These are phyloP conservation scores for Stygiomarasmius scandens DNA, from an alignment of 1,284 basidiomycete species.

Conservation along the genomic window DNA sequence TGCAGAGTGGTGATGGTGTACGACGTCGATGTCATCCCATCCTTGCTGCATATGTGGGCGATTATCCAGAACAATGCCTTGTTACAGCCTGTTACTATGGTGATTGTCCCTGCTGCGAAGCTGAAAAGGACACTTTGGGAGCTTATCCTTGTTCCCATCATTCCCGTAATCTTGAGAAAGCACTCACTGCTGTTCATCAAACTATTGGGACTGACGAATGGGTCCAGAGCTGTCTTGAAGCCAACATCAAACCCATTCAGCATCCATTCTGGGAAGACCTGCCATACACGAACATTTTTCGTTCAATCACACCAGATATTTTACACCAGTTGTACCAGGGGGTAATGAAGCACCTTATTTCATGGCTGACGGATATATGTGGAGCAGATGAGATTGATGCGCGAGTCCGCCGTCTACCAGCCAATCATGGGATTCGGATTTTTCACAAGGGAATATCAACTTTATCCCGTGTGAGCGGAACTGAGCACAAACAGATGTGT, in stretches of 20 bases:
- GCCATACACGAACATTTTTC: constrained; percentile 26
- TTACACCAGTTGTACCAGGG: constrained; percentile 36
- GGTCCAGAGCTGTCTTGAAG: background rate
- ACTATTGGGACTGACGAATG: background rate
- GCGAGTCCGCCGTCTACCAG: constrained; percentile 16
- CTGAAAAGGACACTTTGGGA: constrained; percentile 12
- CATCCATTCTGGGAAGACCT: constrained; percentile 29
- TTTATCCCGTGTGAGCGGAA: background rate
- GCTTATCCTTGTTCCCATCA: background rate
- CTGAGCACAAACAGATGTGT: background rate
- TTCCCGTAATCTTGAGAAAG: background rate
- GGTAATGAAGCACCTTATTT: constrained; percentile 27
- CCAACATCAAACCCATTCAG: constrained; percentile 13
- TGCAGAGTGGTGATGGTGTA: constrained; percentile 29
- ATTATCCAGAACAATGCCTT: constrained; percentile 26
- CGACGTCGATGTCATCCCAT: constrained; percentile 28
- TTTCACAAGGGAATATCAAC: background rate
- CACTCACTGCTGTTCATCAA: background rate
- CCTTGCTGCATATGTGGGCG: constrained; percentile 22
- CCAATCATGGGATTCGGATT: constrained; percentile 13
- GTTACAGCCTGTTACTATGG: constrained; percentile 18
- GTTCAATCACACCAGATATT: constrained; percentile 29
- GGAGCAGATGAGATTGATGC: constrained; percentile 17
- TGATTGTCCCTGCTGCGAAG: background rate
- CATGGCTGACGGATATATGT: constrained; percentile 9